phyloP scores from a whole-genome alignment of 148 eudicot genomes.

The Silene conica region DNA sequence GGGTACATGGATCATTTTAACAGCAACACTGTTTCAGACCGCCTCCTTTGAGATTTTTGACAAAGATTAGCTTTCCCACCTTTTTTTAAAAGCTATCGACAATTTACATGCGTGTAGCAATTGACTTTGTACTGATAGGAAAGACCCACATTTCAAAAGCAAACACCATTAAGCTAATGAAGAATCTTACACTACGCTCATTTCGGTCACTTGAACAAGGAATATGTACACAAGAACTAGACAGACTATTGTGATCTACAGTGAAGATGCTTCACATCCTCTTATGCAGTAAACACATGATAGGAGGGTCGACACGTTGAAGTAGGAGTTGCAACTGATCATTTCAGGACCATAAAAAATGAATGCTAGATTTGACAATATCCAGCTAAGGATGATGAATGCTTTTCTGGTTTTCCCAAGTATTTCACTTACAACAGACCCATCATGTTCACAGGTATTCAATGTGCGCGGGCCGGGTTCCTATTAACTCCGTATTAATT shows the following conservation, averaged over 20 bases:
- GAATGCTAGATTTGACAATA: constrained; percentile 16
- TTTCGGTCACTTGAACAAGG: neutral
- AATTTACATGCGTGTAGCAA: neutral
- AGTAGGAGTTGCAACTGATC: neutral
- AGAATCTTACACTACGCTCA: neutral
- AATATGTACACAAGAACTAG: neutral
- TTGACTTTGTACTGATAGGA: neutral
- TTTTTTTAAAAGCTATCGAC: neutral
- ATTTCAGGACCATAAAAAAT: constrained; percentile 16
- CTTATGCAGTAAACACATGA: constrained; percentile 18
- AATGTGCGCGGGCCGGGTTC: neutral
- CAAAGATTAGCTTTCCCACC: neutral
- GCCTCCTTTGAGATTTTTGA: neutral
- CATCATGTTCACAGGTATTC: constrained; percentile 12
- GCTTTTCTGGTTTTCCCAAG: neutral
- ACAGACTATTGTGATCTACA: neutral
- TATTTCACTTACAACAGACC: constrained; percentile 5
- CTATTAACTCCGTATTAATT: neutral
- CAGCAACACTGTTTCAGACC: neutral
- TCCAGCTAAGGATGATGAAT: constrained; percentile 9
- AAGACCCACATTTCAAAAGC: neutral
- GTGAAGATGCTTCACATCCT: neutral
- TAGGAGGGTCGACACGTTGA: constrained; percentile 13
- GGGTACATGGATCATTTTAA: neutral
- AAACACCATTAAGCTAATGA: neutral